Conservation (phyloP, 177 flowering plant genomes). For the Vitis hybrid region DNA sequence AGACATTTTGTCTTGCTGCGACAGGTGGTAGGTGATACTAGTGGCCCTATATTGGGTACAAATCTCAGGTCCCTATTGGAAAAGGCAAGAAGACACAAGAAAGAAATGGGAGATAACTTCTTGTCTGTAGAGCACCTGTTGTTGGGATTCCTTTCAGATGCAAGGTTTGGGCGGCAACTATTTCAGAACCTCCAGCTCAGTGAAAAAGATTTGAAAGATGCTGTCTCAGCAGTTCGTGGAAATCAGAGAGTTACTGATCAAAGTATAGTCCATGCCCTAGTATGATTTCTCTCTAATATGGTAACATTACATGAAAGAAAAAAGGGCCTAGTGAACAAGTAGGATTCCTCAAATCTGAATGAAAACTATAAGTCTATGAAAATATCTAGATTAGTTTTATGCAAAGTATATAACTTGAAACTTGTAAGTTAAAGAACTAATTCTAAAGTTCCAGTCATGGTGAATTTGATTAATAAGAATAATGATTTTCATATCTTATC, state of each 20-base stretch:
- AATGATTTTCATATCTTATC: too few species aligned
- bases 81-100: conserved; percentile 68
- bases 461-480: too few species aligned
- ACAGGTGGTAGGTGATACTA: conserved; percentile 79
- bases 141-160: conserved; percentile 72
- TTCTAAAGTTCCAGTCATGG: too few species aligned
- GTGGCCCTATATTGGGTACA: conserved; percentile 69
- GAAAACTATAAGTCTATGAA: too few species aligned
- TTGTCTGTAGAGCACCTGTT: conserved; percentile 96
- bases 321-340: too few species aligned
- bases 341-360: too few species aligned
- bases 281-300: not conserved
- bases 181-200: conserved; percentile 64
- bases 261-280: conserved; percentile 39
- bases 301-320: not conserved
- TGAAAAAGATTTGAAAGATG: conserved; percentile 81
- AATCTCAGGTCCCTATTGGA: conserved; percentile 58
- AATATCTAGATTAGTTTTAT: too few species aligned
- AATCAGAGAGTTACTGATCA: conserved; percentile 93
- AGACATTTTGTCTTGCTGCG: conserved; percentile 14
- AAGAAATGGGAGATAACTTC: conserved; percentile 78
- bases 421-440: too few species aligned
- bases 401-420: too few species aligned
- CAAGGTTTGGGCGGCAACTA: conserved; percentile 83
- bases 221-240: conserved; percentile 85